Conservation (phyloP, 129 eudicot species). For the Logfia minima region DNA sequence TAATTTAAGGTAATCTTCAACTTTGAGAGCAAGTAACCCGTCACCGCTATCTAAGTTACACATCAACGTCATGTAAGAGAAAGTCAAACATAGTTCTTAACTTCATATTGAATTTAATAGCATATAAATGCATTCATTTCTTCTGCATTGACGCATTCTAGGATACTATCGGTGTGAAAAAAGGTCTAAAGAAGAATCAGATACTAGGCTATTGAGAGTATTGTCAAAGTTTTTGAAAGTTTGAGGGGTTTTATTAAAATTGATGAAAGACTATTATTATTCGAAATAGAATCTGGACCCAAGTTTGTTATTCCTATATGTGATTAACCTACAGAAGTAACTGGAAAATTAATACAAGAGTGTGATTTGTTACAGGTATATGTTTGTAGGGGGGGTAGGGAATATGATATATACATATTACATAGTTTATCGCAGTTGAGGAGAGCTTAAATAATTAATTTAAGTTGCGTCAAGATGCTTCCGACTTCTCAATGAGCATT, state of each 20-base stretch:
- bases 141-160: neutral
- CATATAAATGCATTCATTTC: too few relatives aligned
- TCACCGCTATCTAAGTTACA: neutral
- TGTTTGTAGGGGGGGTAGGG: slow-evolving; percentile 35
- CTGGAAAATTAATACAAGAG: slow-evolving; percentile 7
- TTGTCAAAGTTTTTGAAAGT: neutral
- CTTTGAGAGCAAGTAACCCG: neutral
- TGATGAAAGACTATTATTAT: neutral
- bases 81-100: neutral
- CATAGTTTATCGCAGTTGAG: slow-evolving; percentile 37
- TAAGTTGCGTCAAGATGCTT: slow-evolving; percentile 28
- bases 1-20: neutral
- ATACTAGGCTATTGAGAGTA: neutral
- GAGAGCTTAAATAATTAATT: slow-evolving; percentile 30
- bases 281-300: neutral
- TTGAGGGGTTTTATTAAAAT: neutral
- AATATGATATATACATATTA: slow-evolving; percentile 26
- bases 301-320: neutral
- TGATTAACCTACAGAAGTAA: neutral
- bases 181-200: too few relatives aligned
- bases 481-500: slow-evolving; percentile 15
- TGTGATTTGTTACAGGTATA: slow-evolving; percentile 29
- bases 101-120: neutral
- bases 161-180: neutral
- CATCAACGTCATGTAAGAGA: neutral